Base-by-base conservation (phyloP, 2,329 filamentous ascomycete genomes). In the Phoma sp. region DNA sequence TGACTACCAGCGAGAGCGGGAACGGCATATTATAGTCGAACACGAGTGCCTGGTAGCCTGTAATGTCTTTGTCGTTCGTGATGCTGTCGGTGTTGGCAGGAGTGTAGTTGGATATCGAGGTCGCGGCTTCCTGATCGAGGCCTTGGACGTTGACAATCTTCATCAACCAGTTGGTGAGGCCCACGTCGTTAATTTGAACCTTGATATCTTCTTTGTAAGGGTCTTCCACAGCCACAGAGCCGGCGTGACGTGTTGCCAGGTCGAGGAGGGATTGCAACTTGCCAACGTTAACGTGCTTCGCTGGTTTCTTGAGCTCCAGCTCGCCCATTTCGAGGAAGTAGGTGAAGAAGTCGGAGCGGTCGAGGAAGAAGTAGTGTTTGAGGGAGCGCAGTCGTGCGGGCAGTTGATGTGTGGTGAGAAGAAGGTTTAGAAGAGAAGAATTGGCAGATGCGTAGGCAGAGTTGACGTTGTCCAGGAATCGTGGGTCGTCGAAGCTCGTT, bases 301-400 rank as follows among this genome's bases (percentile, higher is more conserved):
- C 91, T 29, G 90, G 89, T 73, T 97, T 97, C 68, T 91, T 90
- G 55, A 99, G 82, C 76, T 99, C 95, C 1, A 92, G 93, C 27
- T 90, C 84, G 50, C 92, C 88, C 19, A 99, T 86, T 72, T 99
- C 95, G 56, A 99, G 87, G 74, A 99, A 99, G 76, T 98, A 96
- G 2, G 92, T 92, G 76, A 99, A 98, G 80, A 96, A 99, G 74
- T 99, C 95, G 31, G 95, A 97, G 8, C 93, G 90, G 67, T 98
- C 94, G 59, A 99, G 87, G 81, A 99, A 99, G 81, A 98, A 99
- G 79, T 99, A 99, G 76, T 99, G 95, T 74, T 99, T 99, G 35
- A 99, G 81, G 13, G 94, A 98, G 40, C 89, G 87, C 52, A 99
- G 83, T 33, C 95, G 86, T 25, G 91, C 89, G 0, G 94, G 93